phyloP scores from a whole-genome alignment of 2,329 filamentous ascomycete species.

The Chaetomium sp. region DNA sequence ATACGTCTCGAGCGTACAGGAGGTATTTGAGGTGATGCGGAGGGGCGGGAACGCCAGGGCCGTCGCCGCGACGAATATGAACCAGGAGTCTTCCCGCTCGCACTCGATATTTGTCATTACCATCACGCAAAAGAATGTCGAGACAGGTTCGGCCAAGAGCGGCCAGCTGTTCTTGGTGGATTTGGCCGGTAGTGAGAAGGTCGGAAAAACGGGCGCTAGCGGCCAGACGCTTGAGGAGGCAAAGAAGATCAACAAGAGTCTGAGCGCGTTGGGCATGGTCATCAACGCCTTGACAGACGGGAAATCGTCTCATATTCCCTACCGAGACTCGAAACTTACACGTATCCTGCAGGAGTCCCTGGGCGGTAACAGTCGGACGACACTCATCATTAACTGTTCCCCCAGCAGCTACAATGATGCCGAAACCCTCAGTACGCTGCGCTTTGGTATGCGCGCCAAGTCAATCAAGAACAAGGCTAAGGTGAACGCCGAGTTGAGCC shows the following conservation, averaged over 20 bases:
- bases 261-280: conserved; percentile 97
- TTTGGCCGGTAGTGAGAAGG: conserved; percentile 96
- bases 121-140: conserved; percentile 94
- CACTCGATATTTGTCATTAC: conserved; percentile 98
- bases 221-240: conserved; percentile 96
- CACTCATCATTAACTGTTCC: conserved; percentile 98
- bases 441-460: conserved; percentile 94
- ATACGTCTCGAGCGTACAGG: conserved; percentile 90
- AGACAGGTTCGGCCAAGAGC: conserved; percentile 92
- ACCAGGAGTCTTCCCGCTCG: conserved; percentile 94
- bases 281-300: conserved; percentile 96
- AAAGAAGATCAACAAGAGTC: conserved; percentile 99
- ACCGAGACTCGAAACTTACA: conserved; percentile 96
- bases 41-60: conserved; percentile 82
- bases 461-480: conserved; percentile 99
- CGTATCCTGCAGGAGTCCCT: conserved; percentile 95
- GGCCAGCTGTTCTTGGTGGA: conserved; percentile 96
- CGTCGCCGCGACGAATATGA: conserved; percentile 98
- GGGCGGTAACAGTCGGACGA: conserved; percentile 97
- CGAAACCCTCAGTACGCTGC: conserved; percentile 84
- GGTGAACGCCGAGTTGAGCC: conserved; percentile 96
- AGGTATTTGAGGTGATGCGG: conserved; percentile 95
- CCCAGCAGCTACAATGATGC: conserved; percentile 97
- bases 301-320: conserved; percentile 93
- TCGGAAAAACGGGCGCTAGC: conserved; percentile 95